Base-by-base conservation (phyloP, 2,329 filamentous ascomycete genomes). In the Dothistroma pini region DNA sequence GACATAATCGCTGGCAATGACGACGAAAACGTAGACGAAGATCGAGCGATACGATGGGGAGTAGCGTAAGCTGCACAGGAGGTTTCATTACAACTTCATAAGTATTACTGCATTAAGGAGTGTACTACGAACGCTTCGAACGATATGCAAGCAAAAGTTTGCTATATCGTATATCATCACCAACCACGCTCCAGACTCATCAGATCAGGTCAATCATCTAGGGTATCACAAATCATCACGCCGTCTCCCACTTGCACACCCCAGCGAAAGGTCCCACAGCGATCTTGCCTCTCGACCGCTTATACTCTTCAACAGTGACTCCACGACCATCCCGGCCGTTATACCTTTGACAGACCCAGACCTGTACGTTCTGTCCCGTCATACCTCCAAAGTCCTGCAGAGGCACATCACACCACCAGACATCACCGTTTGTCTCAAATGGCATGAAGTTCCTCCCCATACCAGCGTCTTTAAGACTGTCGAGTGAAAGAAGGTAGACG, bases 381-480 rank as follows among this genome's bases (percentile, higher is more conserved):
- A 79, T 80, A 35, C 19, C 34, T 0, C 91, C 91, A 21, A 96
- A 77, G 60, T 87, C 83, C 34, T 79, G 75, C 0, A 85, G 79
- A 4, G 74, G 70, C 3, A 97, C 83, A 75, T 97, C 93, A 1
- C 86, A 76, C 86, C 90, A 96, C 85, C 89, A 96, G 76, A 88
- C 89, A 14, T 89, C 90, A 62, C 93, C 89, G n/a, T 85, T 89
- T 11, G 77, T 69, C 72, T 90, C 84, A 58, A 96, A 84, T 0
- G 89, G 85, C 1, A 93, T 76, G 49, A 92, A 86, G 10, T 88
- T 83, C 55, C 87, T 84, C 8, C 83, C 78, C 0, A 89, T 90
- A 21, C 51, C 53, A 44, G 61, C 62, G 19, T 65, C 53, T 67
- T 91, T 86, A 3, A 82, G 68, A 0, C 86, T 89, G 29, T 87